Evolutionary conservation across 2,329 filamentous ascomycete species (phyloP), one percentile per base, ranked within the genome.

Genomic region (Alternaria rosae): DNA sequence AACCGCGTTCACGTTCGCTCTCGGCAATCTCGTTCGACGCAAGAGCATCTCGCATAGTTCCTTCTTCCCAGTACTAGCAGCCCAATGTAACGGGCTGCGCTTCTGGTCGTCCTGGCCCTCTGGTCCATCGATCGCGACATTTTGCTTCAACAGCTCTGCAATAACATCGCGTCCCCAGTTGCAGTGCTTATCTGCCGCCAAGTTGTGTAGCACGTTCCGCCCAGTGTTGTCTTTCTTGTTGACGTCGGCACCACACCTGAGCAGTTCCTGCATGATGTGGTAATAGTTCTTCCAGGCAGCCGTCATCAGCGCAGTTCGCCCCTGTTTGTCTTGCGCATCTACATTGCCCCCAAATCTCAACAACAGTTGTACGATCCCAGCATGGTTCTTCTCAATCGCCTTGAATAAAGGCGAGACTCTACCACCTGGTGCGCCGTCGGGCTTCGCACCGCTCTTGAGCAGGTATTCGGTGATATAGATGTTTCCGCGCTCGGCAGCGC

Each of bases 21-120:
- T 69, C 11, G 71, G 76, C 0, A 55, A 41, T 26, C 59, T 68
- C 1, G 68, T 54, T 47, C 76, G 66, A 35, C 70, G 76, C 6
- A 86, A 76, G 26, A 88, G 76, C 66, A 83, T 77, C 57, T 82
- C 80, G 17, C 82, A 84, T 11, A 88, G 77, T 30, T 80, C 79
- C 52, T 82, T 76, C 68, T 87, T 86, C 17, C 85, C 84, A 45
- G 86, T 86, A 23, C 84, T 85, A 35, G 85, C 86, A 2, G 86
- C 86, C 86, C 86, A 88, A 62, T 88, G 82, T 43, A 88, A 72
- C 3, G 87, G 84, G 28, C 84, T 86, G 12, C 86, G 81, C 10
- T 83, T 83, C 21, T 84, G 71, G 54, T 80, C 79, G 68, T 85
- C 83, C 26, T 78, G 76, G 0, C 78, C 80, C 1, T 72, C 71